phyloP scores from a whole-genome alignment of 805 yeast genomes.

The Maudiozyma barnettii region DNA sequence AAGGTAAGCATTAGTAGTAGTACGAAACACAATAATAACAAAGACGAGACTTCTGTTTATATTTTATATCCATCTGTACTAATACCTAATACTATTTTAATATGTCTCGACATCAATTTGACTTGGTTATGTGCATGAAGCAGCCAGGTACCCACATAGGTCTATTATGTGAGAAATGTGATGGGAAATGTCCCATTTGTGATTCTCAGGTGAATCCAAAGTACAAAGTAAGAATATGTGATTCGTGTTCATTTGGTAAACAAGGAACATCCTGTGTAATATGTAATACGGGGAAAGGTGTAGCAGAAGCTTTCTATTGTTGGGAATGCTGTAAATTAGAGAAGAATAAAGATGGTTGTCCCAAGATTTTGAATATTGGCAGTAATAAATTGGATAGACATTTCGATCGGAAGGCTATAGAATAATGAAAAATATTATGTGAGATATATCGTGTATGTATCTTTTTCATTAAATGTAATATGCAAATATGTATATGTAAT shows the following conservation, averaged over 20 bases:
- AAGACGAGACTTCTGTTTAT: too few species aligned
- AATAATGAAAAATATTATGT: not conserved
- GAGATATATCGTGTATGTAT: too few species aligned
- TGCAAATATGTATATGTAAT: not conserved
- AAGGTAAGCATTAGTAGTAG: too few species aligned
- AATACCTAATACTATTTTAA: not conserved
- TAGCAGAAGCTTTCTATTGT: conserved; percentile 74
- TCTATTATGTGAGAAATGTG: conserved; percentile 71
- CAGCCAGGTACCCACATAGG: conserved; percentile 74
- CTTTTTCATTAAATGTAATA: not conserved
- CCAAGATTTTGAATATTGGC: conserved; percentile 72
- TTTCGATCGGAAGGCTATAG: conserved; percentile 39
- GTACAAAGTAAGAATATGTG: conserved; percentile 62
- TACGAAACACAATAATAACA: too few species aligned
- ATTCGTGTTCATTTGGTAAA: conserved; percentile 74
- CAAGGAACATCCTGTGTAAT: conserved; percentile 59
- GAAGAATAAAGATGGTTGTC: conserved; percentile 87
- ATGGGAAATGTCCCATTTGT: conserved; percentile 85
- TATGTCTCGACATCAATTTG: conserved; percentile 89
- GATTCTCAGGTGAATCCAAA: conserved; percentile 75
- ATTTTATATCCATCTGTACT: too few species aligned
- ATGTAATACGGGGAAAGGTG: conserved; percentile 44
- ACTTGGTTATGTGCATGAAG: conserved; percentile 71
- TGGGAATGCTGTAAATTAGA: conserved; percentile 73
- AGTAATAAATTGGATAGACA: conserved; percentile 59